These are phyloP conservation scores for Mycocentrospora acerina DNA, from an alignment of 2,329 filamentous ascomycete species.

Conservation along the genomic window DNA sequence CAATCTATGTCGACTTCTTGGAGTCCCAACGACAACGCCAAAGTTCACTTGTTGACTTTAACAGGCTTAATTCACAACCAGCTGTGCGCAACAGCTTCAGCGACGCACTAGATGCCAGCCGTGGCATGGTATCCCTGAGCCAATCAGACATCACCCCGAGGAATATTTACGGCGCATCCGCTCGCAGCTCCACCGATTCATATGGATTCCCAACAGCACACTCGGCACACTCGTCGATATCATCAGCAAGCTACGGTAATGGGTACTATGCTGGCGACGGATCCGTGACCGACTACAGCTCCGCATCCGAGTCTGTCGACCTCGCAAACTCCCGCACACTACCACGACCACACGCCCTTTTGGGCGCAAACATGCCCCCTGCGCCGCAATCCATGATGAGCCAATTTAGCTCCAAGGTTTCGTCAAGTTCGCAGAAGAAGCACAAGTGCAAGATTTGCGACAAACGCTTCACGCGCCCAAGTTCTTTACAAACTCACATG, in stretches of 20 bases:
- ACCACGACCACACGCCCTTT: conserved; percentile 70
- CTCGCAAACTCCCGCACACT: conserved; percentile 78
- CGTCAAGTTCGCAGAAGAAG: conserved; percentile 96
- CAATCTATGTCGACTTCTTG: conserved; percentile 51
- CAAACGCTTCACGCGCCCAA: conserved; percentile 93
- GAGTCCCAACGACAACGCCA: conserved; percentile 54
- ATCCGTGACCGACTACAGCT: conserved; percentile 90
- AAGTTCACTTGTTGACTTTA: conserved; percentile 66
- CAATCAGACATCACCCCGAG: conserved; percentile 73
- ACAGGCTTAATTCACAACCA: conserved; percentile 58
- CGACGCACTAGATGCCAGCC: conserved; percentile 88
- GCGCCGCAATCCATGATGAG: conserved; percentile 98
- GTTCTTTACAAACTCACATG: conserved; percentile 95
- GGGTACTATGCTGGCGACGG: conserved; percentile 82
- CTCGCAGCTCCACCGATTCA: conserved; percentile 75
- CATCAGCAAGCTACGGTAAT: conserved; percentile 74
- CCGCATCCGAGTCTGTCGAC: conserved; percentile 81
- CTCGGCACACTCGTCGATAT: conserved; percentile 87
- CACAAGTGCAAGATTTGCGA: conserved; percentile 99
- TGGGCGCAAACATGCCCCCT: conserved; percentile 66
- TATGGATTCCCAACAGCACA: conserved; percentile 88
- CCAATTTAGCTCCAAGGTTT: conserved; percentile 95
- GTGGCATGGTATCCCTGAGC: conserved; percentile 93
- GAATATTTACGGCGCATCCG: conserved; percentile 77
- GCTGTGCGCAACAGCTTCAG: conserved; percentile 71